Base-by-base conservation (phyloP, 257 asterid genomes). In the Gentiana macrophylla region DNA sequence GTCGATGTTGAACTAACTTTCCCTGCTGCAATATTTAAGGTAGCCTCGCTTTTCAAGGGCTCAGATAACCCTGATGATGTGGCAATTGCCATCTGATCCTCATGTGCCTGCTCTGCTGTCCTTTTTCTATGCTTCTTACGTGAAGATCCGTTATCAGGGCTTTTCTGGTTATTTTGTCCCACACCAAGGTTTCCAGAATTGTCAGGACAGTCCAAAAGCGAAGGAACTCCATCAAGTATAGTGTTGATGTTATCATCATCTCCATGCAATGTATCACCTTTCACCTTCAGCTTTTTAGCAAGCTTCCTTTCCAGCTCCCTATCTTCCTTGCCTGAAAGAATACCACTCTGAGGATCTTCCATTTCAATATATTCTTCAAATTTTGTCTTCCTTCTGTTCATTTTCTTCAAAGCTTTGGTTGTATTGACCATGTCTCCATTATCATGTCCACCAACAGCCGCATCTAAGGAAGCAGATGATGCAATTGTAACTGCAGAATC, bases 221-320 rank as follows among this genome's bases (percentile, higher is more conserved):
- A 75, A 53, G 83, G 74, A 71, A 80, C 63, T 24, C 77, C 88
- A 55, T 65, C 73, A 60, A 83, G 68, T 65, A 86, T 67, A 60
- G 43, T 50, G 56, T 71, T 83, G 32, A 76, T 32, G 64, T 70
- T 92, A 70, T 86, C 89, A 56, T 72, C 75, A 12, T 75, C 79
- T 43, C 72, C 67, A 55, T 34, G 57, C 67, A 90, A 64, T 61
- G 69, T 71, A 67, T 84, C 94, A 53, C 72, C 69, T 70, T 82
- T 86, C 67, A 79, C 68, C 80, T 76, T 90, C 50, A 84, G 94
- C 68, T 72, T 86, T 85, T 84, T 82, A 0, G 88, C 88, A 47
- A 84, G 86, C 77, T 74, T 84, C 69, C 65, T 81, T 79, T 91
- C 87, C 35, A 74, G 63, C 70, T 52, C 63, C 59, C 79, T 8